Percentiles rank a stretch among this genome's conserved stretches.
Evolutionary conservation across 495 filamentous ascomycete species (phyloP).

Genomic region (Emericellopsis terricola): DNA sequence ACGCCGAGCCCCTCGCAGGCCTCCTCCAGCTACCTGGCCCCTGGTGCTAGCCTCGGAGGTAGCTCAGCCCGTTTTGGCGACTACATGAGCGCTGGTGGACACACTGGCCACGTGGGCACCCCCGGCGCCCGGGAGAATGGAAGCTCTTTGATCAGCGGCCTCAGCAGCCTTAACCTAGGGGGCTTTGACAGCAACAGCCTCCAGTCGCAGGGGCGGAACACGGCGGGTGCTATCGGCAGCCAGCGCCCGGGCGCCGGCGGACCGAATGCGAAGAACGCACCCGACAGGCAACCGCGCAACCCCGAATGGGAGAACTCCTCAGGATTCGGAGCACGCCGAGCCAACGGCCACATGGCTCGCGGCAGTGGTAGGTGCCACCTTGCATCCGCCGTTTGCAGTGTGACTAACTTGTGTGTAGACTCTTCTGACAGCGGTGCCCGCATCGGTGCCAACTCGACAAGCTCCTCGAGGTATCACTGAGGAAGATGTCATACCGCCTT

Average conservation of each 20-base stretch:
- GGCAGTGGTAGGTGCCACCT: constrained; percentile 44
- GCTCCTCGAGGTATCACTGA: constrained; percentile 5
- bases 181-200: constrained; percentile 34
- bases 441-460: constrained; percentile 2
- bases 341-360: constrained; percentile 65
- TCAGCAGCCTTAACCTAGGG: constrained; percentile 16
- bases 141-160: constrained; percentile 33
- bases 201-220: constrained; percentile 16
- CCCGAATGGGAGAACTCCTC: constrained; percentile 55
- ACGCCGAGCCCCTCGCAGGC: constrained; percentile 88
- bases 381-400: not conserved
- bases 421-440: constrained; percentile 10
- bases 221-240: constrained; percentile 67
- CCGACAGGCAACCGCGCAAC: constrained; percentile 68
- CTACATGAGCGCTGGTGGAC: constrained; percentile 15
- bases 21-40: constrained; percentile 63
- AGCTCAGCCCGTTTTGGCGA: constrained; percentile 39
- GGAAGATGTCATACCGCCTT: not conserved
- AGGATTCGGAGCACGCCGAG: constrained; percentile 49
- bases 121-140: constrained; percentile 16
- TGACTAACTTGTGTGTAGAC: constrained; percentile 10
- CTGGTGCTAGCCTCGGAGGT: constrained; percentile 12
- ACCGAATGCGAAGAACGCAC: constrained; percentile 43
- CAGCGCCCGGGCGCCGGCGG: constrained; percentile 58
- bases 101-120: constrained; percentile 19